phyloP scores from a whole-genome alignment of 140 eudicot species.

The Bidens hawaiensis region DNA sequence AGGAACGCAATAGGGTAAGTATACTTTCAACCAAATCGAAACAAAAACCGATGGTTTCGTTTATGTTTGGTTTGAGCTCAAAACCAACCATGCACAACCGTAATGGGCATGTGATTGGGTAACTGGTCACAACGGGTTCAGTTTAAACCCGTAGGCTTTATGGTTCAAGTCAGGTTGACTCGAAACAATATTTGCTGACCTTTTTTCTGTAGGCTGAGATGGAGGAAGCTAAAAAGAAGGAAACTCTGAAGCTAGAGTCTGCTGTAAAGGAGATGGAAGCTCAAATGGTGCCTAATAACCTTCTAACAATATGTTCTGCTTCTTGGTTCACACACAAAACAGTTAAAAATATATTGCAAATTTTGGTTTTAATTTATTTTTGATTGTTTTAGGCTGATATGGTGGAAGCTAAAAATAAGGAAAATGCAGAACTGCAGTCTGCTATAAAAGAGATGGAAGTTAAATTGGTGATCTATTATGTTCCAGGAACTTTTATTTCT shows the following conservation, averaged over 20 bases:
- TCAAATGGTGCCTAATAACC: slow-evolving; percentile 39
- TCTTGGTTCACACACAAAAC: neutral
- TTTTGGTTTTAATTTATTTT: neutral
- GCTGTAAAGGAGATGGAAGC: slow-evolving; percentile 47
- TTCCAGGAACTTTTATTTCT: slow-evolving; percentile 9
- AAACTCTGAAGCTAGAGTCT: slow-evolving; percentile 34
- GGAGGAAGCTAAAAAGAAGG: slow-evolving; percentile 57
- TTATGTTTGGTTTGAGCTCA: no score
- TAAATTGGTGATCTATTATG: slow-evolving; percentile 36
- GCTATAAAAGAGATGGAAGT: slow-evolving; percentile 49
- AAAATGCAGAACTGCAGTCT: slow-evolving; percentile 38
- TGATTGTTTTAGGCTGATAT: slow-evolving; percentile 44
- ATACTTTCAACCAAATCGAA: neutral
- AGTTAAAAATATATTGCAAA: neutral
- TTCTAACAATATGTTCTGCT: slow-evolving; percentile 6
- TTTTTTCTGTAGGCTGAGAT: slow-evolving; percentile 37
- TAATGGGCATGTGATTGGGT: neutral
- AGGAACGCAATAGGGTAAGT: slow-evolving; percentile 63
- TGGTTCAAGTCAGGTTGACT: neutral
- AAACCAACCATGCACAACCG: no score
- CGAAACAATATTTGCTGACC: neutral
- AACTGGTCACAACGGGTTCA: neutral
- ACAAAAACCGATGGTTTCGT: no score
- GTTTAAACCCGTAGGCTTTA: neutral
- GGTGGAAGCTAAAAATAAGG: slow-evolving; percentile 57